Conservation (phyloP, 1,139 yeast species). For the Schwanniomyces etchellsii region DNA sequence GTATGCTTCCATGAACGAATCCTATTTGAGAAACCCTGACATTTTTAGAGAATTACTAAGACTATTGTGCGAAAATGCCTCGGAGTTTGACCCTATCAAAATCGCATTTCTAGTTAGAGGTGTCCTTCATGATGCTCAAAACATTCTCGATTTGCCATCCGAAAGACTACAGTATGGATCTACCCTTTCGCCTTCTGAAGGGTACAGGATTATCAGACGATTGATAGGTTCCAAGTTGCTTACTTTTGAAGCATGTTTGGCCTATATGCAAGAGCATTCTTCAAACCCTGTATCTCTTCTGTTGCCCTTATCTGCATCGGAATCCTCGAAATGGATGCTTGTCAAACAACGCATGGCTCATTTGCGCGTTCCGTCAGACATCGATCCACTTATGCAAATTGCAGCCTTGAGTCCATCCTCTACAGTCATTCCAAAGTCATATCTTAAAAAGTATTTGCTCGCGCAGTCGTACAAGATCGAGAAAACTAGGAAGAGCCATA, state of each 20-base stretch:
- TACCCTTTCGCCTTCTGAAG: constrained; percentile 15
- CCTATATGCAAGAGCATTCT: constrained; percentile 7
- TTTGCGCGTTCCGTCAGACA: too few species aligned
- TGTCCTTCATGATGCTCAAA: constrained; percentile 19
- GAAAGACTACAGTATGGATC: constrained; percentile 11
- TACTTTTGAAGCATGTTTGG: constrained; percentile 16
- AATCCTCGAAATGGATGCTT: too few species aligned
- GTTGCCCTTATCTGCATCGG: constrained; percentile 6
- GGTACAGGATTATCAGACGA: constrained; percentile 22
- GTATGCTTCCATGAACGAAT: constrained; percentile 10
- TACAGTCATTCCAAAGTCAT: too few species aligned
- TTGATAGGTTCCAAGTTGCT: constrained; percentile 14
- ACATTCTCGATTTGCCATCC: constrained; percentile 16
- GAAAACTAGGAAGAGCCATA: not conserved
- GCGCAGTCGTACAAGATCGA: not conserved
- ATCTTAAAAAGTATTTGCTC: not conserved
- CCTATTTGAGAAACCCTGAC: constrained; percentile 8
- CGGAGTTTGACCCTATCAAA: constrained; percentile 3
- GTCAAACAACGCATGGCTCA: too few species aligned
- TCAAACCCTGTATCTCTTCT: constrained; percentile 4
- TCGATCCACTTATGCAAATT: too few species aligned
- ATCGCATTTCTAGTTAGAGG: constrained; percentile 18
- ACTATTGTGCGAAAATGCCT: constrained; percentile 7
- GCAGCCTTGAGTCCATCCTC: too few species aligned
- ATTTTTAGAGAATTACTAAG: constrained; percentile 8